Evolutionary conservation across 208 protist species (phyloP), one percentile per base, ranked within the genome.

Genomic region (Acanthamoeba sp.): DNA sequence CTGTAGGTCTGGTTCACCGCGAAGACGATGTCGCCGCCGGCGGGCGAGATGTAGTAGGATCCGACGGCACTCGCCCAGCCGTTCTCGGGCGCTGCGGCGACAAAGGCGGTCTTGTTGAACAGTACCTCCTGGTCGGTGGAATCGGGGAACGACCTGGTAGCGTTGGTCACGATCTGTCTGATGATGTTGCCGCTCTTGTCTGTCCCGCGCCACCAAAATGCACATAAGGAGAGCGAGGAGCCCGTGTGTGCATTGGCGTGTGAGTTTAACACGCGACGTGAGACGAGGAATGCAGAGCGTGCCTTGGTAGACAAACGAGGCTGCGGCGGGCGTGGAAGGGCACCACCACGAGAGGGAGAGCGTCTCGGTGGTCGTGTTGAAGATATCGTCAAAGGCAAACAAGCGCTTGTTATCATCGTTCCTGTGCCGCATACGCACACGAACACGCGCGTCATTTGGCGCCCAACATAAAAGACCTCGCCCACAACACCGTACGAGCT

Each of bases 361-460:
- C 18, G 16, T n/a, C 18, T 20, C 45, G 20, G 78, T 87, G 22
- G 78, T 45, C 27, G 78, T 78, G 36, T n/a, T 42, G 78, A 87
- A 87, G 29, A 87, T 87, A 27, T 87, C 78, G 29, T 87, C 78
- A 32, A 87, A 87, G 78, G 24, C n/a, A 38, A 62, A 87, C 24
- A 38, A 1, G 6, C 29, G 78, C 34, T 57, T 87, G 76, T 55
- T 87, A 9, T 59, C 29, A 32, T 42, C 32, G 40, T 64, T 64
- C 57, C 57, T 64, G 57, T 24, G 14, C n/a, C 27, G 57, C 24
- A 16, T 10, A 64, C 22, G 27, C 1, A 62, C 16, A 20, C 10
- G 48, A 62, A 27, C 10, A 3, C 45, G 45, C 12, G 45, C n/a
- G n/a, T n/a, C n/a, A n/a, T n/a, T n/a, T n/a, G n/a, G n/a, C n/a